Conservation (phyloP, 495 filamentous ascomycete species). For the Neurospora cerealis region DNA sequence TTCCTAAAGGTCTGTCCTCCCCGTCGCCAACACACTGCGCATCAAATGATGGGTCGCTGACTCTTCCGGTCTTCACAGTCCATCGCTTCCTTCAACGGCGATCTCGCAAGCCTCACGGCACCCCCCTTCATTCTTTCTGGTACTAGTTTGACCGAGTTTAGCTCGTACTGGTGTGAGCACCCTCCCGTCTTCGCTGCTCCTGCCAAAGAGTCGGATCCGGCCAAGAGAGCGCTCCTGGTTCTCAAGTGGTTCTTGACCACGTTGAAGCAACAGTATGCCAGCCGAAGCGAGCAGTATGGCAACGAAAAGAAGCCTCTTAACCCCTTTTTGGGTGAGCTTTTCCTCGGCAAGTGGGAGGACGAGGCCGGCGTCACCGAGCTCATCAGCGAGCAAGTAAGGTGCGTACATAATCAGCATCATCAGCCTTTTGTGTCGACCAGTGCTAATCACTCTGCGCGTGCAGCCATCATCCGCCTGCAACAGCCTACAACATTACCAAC, state of each 20-base stretch:
- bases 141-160: constrained; percentile 88
- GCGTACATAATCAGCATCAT: constrained; percentile 2
- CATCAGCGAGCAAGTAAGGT: constrained; percentile 58
- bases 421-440: not conserved
- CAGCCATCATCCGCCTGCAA: constrained; percentile 95
- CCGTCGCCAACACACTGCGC: not conserved
- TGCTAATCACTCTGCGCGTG: not conserved
- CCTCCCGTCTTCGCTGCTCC: constrained; percentile 81
- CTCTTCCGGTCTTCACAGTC: constrained; percentile 44
- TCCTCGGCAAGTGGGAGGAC: constrained; percentile 79
- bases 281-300: constrained; percentile 79
- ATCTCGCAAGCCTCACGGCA: constrained; percentile 86
- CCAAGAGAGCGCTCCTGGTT: constrained; percentile 77
- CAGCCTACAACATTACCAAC: constrained; percentile 88
- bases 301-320: constrained; percentile 98
- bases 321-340: constrained; percentile 84
- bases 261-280: constrained; percentile 88
- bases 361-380: constrained; percentile 59
- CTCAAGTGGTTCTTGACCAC: constrained; percentile 97
- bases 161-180: constrained; percentile 94
- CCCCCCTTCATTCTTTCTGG: constrained; percentile 92
- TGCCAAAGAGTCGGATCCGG: constrained; percentile 66
- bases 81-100: constrained; percentile 93
- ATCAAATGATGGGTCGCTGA: not conserved
- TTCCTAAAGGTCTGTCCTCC: constrained; percentile 39